phyloP scores from a whole-genome alignment of 805 yeast species.

The Cyberlindnera petersonii region DNA sequence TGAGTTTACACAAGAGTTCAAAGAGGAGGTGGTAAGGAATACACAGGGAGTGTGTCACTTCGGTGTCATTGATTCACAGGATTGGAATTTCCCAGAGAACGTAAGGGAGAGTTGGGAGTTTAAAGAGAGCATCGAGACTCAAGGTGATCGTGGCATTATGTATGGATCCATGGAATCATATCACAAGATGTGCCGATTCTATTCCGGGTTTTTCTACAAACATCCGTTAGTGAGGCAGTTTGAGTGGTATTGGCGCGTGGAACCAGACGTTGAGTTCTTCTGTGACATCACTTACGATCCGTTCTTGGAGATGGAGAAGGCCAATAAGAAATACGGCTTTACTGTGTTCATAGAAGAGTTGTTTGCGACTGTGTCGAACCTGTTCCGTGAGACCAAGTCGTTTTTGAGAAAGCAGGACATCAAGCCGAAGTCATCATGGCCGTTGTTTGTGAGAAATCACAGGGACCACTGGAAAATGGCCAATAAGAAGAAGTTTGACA shows the following conservation, averaged over 20 bases:
- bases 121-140: slow-evolving; percentile 57
- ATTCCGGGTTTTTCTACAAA: slow-evolving; percentile 75
- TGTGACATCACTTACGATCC: slow-evolving; percentile 95
- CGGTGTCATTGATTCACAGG: slow-evolving; percentile 53
- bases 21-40: slow-evolving; percentile 42
- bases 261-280: slow-evolving; percentile 84
- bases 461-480: slow-evolving; percentile 32
- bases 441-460: slow-evolving; percentile 48
- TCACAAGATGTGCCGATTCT: slow-evolving; percentile 94
- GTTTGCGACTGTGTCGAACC: slow-evolving; percentile 74
- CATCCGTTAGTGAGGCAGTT: slow-evolving; percentile 67
- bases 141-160: slow-evolving; percentile 80
- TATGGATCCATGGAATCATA: slow-evolving; percentile 81
- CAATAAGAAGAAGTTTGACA: slow-evolving; percentile 30
- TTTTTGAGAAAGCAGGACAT: slow-evolving; percentile 50
- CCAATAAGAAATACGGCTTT: slow-evolving; percentile 77
- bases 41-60: slow-evolving; percentile 66
- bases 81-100: slow-evolving; percentile 66
- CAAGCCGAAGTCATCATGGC: slow-evolving; percentile 64
- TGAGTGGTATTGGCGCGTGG: slow-evolving; percentile 97
- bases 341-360: slow-evolving; percentile 76
- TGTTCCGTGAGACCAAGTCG: slow-evolving; percentile 68
- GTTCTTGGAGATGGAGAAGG: slow-evolving; percentile 69
- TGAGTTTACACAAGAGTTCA: slow-evolving; percentile 65
- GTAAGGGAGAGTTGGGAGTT: slow-evolving; percentile 29